Percentiles rank a stretch among this genome's conserved stretches.
Conservation (phyloP, 2,329 filamentous ascomycete genomes). For the Cladosporium sp. region DNA sequence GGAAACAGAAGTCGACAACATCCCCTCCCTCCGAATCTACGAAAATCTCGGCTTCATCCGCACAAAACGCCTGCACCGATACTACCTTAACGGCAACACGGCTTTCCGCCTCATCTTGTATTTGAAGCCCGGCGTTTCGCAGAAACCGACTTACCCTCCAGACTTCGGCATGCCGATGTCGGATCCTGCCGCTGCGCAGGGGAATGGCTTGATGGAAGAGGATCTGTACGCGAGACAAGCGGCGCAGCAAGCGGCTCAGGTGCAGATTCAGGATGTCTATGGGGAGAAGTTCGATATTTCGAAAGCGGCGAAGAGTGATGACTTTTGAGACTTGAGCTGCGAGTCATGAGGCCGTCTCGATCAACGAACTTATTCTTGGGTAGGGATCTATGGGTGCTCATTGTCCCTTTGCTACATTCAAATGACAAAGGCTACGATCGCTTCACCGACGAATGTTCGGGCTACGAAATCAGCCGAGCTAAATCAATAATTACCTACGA, state of each 20-base stretch:
- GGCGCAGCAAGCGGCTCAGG: too few species aligned
- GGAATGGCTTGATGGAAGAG: conserved; percentile 20
- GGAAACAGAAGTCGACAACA: conserved; percentile 93
- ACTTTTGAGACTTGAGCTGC: neutral
- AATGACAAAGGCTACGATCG: too few species aligned
- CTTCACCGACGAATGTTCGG: too few species aligned
- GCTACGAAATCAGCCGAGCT: too few species aligned
- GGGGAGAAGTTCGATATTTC: conserved; percentile 18
- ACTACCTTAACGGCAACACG: conserved; percentile 95
- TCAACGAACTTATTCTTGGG: too few species aligned
- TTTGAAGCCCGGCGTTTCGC: conserved; percentile 58
- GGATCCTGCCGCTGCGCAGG: conserved; percentile 15
- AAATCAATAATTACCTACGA: too few species aligned
- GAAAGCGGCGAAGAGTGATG: conserved; percentile 7
- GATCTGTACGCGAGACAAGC: conserved; percentile 26
- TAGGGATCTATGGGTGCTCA: too few species aligned
- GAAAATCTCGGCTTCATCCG: conserved; percentile 87
- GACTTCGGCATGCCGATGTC: conserved; percentile 21
- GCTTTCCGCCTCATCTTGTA: conserved; percentile 85
- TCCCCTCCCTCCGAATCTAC: conserved; percentile 85
- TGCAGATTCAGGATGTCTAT: conserved; percentile 26
- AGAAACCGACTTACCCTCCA: conserved; percentile 33
- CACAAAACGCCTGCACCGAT: conserved; percentile 88
- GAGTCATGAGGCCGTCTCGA: too few species aligned
- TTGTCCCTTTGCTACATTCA: too few species aligned